These are phyloP conservation scores for Phlyctochytrium planicorne DNA, from an alignment of 192 early-diverging fungal species.

Conservation along the genomic window DNA sequence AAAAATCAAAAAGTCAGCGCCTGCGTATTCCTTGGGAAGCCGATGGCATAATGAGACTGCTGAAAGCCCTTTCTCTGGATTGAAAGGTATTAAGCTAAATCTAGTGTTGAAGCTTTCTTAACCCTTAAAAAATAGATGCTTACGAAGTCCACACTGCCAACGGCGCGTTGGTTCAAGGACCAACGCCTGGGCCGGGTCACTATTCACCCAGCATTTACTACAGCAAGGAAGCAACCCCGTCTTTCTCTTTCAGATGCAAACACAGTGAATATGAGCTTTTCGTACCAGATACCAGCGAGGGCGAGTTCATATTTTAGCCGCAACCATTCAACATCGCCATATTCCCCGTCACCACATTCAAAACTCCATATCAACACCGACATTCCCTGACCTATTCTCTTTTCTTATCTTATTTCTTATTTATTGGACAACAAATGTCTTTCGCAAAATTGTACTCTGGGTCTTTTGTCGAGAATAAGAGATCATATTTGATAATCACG, in stretches of 20 bases:
- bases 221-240: slow-evolving; percentile 43
- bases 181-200: slow-evolving; percentile 56
- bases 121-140: slow-evolving; percentile 16
- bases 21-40: slow-evolving; percentile 54
- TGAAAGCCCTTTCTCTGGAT: slow-evolving; percentile 37
- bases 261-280: slow-evolving; percentile 60
- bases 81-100: slow-evolving; percentile 7
- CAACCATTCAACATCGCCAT: neutral
- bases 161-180: slow-evolving; percentile 27
- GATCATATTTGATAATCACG: no score
- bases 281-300: slow-evolving; percentile 49
- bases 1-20: slow-evolving; percentile 51
- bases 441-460: no score
- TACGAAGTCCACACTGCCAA: slow-evolving; percentile 36
- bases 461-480: no score
- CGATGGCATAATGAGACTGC: slow-evolving; percentile 39
- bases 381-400: neutral
- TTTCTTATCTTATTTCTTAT: slow-evolving; percentile 6
- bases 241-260: slow-evolving; percentile 56
- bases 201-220: slow-evolving; percentile 48
- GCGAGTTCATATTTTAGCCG: slow-evolving; percentile 47
- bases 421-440: no score
- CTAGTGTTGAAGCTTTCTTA: neutral
- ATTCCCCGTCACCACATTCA: neutral
- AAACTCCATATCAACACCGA: neutral